These are phyloP conservation scores for Yamadazyma olivae DNA, from an alignment of 805 yeast genomes.

Conservation along the genomic window DNA sequence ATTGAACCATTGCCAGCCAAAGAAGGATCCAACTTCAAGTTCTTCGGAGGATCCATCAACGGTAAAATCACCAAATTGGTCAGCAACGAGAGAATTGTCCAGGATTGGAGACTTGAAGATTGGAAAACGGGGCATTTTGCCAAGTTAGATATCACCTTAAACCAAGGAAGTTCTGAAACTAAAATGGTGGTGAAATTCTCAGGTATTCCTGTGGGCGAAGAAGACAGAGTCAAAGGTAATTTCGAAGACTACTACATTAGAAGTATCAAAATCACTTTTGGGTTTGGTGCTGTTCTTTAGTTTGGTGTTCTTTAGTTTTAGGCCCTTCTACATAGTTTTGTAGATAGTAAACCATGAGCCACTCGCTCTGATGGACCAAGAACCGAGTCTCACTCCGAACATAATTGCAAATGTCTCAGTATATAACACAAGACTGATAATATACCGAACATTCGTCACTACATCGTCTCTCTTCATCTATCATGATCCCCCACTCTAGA, in stretches of 20 bases:
- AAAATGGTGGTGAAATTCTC: constrained; percentile 71
- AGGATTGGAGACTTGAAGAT: constrained; percentile 82
- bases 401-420: neutral
- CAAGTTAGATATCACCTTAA: constrained; percentile 58
- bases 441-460: too few species aligned
- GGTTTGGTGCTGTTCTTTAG: constrained; percentile 83
- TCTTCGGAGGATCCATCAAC: constrained; percentile 85
- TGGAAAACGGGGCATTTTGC: constrained; percentile 91
- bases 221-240: constrained; percentile 78
- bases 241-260: constrained; percentile 88
- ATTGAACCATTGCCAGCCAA: constrained; percentile 47
- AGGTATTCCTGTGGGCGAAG: constrained; percentile 95
- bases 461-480: too few species aligned
- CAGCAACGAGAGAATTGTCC: constrained; percentile 57
- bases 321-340: too few species aligned
- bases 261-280: constrained; percentile 88
- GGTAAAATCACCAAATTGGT: constrained; percentile 65
- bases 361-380: too few species aligned
- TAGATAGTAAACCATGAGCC: too few species aligned
- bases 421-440: neutral
- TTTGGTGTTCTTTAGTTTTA: too few species aligned
- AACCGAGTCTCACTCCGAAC: neutral
- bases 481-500: too few species aligned
- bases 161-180: constrained; percentile 83
- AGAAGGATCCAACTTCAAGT: constrained; percentile 59